Base-by-base conservation (phyloP, 352 stramenopile species). In the Phytopythium kandeliae region DNA sequence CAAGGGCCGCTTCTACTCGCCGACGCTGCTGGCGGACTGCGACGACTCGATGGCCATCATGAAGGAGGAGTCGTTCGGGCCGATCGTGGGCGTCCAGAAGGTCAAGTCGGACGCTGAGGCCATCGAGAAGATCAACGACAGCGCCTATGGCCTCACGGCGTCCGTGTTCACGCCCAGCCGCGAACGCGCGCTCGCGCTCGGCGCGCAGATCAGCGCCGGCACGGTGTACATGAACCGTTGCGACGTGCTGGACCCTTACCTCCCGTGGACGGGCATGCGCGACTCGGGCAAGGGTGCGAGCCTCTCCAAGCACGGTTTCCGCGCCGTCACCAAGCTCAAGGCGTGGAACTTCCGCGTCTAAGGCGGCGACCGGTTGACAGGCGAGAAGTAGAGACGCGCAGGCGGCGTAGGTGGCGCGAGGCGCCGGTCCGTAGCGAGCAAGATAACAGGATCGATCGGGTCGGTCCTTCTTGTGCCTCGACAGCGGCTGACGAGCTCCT, bases 211-310 rank as follows among this genome's bases (percentile, higher is more conserved):
- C 21, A 86, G 78, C 42, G 76, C 70, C 43, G 84, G 84, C 42
- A 93, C 81, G 6, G 71, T 92, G 37, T 94, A 79, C 63, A 88
- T 90, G 79, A 95, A 95, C 67, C 78, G 85, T 33, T 91, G 79
- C 61, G 85, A 93, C 51, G 78, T 78, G 43, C 47, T 93, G 19
- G 81, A 92, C 57, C 82, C 85, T 17, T 84, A 82, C 52, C 58
- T 95, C 15, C 81, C 85, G n/a, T 95, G 85, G 85, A 85, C 71
- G 25, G 85, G 85, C 26, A 54, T 75, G 35, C 84, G 82, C 42
- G 70, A 91, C 60, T 84, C 85, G 38, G 85, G 85, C 50, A 93
- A 93, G 60, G 85, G 85, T 17, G 67, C 74, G 37, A 91, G 75
- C 26, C 76, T 95, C 36, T 92, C 82, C 48, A 86, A 91, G 62